Evolutionary conservation across 148 eudicot genomes (phyloP), one percentile per base, ranked within the genome.

Genomic region (Tetragonia tetragonoides): DNA sequence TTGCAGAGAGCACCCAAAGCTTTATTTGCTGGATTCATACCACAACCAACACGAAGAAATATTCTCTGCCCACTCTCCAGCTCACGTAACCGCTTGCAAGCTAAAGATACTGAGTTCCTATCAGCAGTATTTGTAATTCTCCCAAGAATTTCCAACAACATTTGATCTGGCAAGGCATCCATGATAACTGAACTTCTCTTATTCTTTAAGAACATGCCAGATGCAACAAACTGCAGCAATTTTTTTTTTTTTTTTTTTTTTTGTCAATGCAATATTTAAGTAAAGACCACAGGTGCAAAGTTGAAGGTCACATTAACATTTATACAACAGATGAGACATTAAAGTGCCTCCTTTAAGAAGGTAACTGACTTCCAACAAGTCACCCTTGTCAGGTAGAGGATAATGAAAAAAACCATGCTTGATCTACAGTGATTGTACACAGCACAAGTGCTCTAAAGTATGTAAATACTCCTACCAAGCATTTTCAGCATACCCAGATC

Each of bases 21-120:
- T 81, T 90, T 86, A 81, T 87, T 88, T 69, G 93, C 93, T 28
- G 98, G 97, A 82, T 88, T 70, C 79, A 95, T 84, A 60, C 98
- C 97, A 83, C 98, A 92, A 23, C 98, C 97, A 79, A 92, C 88
- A 53, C 89, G 87, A 44, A 95, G 86, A 66, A 49, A 84, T 74
- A 67, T 85, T 73, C 98, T 90, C 74, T 88, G 87, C 73, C 86
- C 94, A 66, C 86, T 90, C 61, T 92, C 98, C 21, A 95, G 81
- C 73, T 83, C 79, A 65, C 83, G 82, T 60, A 95, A 74, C 21
- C 86, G 96, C 83, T 92, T 91, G 80, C 96, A 90, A 53, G 90
- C 77, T 73, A 92, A 82, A 74, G 97, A 92, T 15, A 80, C 54
- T 51, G 94, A 85, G 79, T 91, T 91, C 80, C 87, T 91, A 68